phyloP scores from a whole-genome alignment of 192 early-diverging fungal genomes.

The Coemansia sp. region DNA sequence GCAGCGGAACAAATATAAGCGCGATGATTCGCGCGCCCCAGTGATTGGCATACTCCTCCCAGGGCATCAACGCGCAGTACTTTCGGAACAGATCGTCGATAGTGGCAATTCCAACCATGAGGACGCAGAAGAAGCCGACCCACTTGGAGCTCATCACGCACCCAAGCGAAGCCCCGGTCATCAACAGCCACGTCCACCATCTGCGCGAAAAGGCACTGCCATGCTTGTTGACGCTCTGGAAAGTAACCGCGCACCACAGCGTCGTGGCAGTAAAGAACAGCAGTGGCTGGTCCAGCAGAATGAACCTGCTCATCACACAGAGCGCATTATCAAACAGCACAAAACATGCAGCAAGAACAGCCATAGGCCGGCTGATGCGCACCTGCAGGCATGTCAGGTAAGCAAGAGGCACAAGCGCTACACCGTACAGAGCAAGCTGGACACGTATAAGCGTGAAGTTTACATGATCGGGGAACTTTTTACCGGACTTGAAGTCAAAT shows the following conservation, averaged over 20 bases:
- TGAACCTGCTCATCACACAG: slow-evolving; percentile 67
- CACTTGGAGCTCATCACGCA: slow-evolving; percentile 80
- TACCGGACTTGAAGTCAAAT: slow-evolving; percentile 68
- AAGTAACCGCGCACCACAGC: slow-evolving; percentile 59
- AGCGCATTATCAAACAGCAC: slow-evolving; percentile 70
- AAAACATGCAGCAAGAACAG: slow-evolving; percentile 60
- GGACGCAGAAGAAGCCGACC: slow-evolving; percentile 92
- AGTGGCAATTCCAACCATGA: slow-evolving; percentile 87
- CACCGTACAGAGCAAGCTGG: slow-evolving; percentile 65
- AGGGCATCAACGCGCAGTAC: slow-evolving; percentile 67
- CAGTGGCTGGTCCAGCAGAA: slow-evolving; percentile 72
- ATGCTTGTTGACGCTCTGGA: slow-evolving; percentile 54
- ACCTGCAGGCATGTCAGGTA: slow-evolving; percentile 67
- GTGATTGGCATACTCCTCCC: slow-evolving; percentile 71
- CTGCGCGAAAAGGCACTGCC: slow-evolving; percentile 61
- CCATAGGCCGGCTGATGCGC: slow-evolving; percentile 56
- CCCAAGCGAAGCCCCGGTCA: slow-evolving; percentile 70
- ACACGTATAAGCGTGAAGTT: slow-evolving; percentile 68
- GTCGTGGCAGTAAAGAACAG: slow-evolving; percentile 67
- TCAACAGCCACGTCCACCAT: slow-evolving; percentile 68
- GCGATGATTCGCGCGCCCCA: slow-evolving; percentile 82
- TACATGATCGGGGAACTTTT: slow-evolving; percentile 62
- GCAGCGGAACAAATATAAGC: slow-evolving; percentile 78
- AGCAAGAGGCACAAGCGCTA: slow-evolving; percentile 66
- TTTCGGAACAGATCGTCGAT: slow-evolving; percentile 88